phyloP scores from a whole-genome alignment of 345 rosid species.

The Trapa incisa region DNA sequence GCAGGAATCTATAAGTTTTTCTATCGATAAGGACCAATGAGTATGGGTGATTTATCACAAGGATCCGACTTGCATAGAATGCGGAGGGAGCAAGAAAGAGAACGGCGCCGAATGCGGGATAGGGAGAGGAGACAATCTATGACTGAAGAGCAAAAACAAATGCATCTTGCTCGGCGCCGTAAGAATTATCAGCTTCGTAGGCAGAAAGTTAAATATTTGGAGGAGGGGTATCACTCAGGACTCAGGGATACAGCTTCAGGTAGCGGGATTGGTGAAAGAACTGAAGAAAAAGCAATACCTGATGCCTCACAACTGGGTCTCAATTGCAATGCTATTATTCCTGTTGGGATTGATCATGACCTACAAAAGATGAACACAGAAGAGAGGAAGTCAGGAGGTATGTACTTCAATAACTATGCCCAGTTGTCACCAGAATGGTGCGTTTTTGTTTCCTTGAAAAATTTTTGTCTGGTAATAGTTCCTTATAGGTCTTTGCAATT shows the following conservation, averaged over 20 bases:
- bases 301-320: constrained; percentile 21
- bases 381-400: constrained; percentile 27
- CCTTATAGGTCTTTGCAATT: not conserved
- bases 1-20: not conserved
- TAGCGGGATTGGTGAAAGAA: constrained; percentile 11
- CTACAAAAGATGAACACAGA: constrained; percentile 14
- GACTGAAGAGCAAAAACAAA: constrained; percentile 80
- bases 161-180: constrained; percentile 83
- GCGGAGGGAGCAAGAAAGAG: constrained; percentile 72
- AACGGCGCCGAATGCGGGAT: constrained; percentile 66
- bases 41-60: constrained; percentile 25
- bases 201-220: constrained; percentile 44
- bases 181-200: constrained; percentile 69
- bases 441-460: not conserved
- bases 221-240: constrained; percentile 25
- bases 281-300: constrained; percentile 11
- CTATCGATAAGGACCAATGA: not conserved
- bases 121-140: constrained; percentile 81
- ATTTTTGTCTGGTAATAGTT: not conserved
- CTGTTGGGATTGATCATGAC: constrained; percentile 13
- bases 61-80: constrained; percentile 28
- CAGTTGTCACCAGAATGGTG: not conserved
- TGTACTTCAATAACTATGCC: constrained; percentile 5
- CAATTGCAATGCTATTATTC: constrained; percentile 12
- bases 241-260: constrained; percentile 8